Base-by-base conservation (phyloP, 1,284 basidiomycete species). In the Veloporphyrellus conicus region DNA sequence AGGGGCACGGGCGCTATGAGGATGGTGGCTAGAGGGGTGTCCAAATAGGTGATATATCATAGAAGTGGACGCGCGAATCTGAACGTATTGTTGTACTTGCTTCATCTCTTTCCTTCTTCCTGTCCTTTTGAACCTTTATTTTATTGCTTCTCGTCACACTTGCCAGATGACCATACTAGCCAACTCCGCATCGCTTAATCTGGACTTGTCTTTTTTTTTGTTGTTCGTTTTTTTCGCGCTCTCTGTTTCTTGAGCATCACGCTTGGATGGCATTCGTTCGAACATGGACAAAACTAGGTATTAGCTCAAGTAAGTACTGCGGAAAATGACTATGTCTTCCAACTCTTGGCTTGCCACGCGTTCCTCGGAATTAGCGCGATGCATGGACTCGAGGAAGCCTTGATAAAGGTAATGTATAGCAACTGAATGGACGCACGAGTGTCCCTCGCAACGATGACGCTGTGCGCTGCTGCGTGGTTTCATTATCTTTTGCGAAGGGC, bases 1-100 rank as follows among this genome's bases (percentile, higher is more conserved):
- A 36, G 74, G 71, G 0, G 71, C 69, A 22, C 62, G 52, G 39
- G 77, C 75, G 36, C 23, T 77, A 57, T 76, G 52, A 59, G 22
- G 40, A 22, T 7, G 9, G 5, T 20, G 6, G 37, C 14, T 9
- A 15, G 31, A 32, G 31, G 15, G 31, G 31, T 32, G n/a, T n/a
- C n/a, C n/a, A n/a, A n/a, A n/a, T n/a, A n/a, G 12, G 20, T 20
- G 15, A 15, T 55, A 54, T 62, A 59, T 44, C 58, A 48, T 60
- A 49, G 45, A 39, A 11, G 25, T 22, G 35, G 20, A 27, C 12
- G n/a, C 12, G 52, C n/a, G n/a, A n/a, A 53, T 40, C 43, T 55
- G 38, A 31, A 28, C 34, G 11, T 38, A 27, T 28, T 57, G 55
- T 55, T 55, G 52, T 57, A 57, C 28, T 48, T 50, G 50, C 50